Evolutionary conservation across 345 rosid genomes (phyloP).

Genomic region (Streptanthus diversifolius): DNA sequence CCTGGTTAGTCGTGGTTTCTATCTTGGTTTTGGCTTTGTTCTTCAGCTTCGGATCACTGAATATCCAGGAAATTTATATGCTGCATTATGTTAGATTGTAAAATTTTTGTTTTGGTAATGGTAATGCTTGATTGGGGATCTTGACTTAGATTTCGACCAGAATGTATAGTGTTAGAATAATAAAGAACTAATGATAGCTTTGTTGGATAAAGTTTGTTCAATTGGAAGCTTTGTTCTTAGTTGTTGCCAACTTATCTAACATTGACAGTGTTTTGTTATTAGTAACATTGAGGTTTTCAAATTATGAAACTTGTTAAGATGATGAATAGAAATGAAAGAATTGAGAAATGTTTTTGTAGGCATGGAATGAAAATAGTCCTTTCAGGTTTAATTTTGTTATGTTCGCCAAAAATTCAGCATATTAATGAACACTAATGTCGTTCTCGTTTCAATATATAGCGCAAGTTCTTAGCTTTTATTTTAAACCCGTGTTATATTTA

Average conservation of each 20-base stretch:
- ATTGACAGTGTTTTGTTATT: background rate
- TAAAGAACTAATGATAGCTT: background rate
- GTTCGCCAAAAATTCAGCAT: background rate
- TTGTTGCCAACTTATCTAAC: background rate
- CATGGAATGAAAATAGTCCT: background rate
- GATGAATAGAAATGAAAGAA: background rate
- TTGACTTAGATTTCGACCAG: background rate
- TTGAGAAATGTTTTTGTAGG: background rate
- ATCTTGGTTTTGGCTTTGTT: background rate
- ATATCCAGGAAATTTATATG: background rate
- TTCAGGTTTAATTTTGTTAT: background rate
- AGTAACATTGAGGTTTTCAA: background rate
- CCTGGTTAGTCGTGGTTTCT: constrained; percentile 30
- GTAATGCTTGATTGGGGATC: background rate
- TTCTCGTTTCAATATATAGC: background rate
- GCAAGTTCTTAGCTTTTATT: background rate
- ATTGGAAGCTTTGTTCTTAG: background rate
- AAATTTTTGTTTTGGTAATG: background rate
- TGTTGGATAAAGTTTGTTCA: background rate
- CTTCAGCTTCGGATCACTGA: background rate
- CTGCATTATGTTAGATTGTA: background rate
- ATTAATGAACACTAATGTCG: background rate
- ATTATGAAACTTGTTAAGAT: background rate
- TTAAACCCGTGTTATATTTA: background rate
- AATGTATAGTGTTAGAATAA: background rate